Conservation (phyloP, 2,329 filamentous ascomycete species). For the Pyrenophora tritici-repentis region DNA sequence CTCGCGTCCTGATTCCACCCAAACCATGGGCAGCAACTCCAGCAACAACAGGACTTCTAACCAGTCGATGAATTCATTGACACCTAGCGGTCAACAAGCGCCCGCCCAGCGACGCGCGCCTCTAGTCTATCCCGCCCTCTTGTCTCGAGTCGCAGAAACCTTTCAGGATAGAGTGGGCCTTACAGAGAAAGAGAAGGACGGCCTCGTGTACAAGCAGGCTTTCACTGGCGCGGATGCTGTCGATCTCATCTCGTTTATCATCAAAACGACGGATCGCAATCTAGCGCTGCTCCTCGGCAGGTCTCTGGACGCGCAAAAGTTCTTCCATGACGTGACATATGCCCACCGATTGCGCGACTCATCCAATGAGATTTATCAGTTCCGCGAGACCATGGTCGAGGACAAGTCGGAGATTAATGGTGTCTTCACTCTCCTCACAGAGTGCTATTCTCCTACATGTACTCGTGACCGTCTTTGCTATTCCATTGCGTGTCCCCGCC, state of each 20-base stretch:
- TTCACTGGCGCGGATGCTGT: constrained; percentile 96
- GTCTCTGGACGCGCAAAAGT: constrained; percentile 95
- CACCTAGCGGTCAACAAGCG: constrained; percentile 54
- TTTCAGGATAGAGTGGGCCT: constrained; percentile 88
- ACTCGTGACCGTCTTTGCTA: constrained; percentile 95
- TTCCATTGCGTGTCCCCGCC: constrained; percentile 92
- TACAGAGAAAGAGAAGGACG: constrained; percentile 92
- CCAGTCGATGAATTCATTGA: constrained; percentile 48
- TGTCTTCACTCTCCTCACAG: constrained; percentile 92
- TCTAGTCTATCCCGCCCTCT: constrained; percentile 87
- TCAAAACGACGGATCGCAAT: constrained; percentile 95
- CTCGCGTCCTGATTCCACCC: constrained; percentile 44
- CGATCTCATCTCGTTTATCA: constrained; percentile 93
- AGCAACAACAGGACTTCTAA: constrained; percentile 46
- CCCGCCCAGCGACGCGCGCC: constrained; percentile 66
- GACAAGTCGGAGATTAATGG: constrained; percentile 86
- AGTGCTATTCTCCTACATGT: constrained; percentile 98
- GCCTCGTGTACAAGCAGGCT: constrained; percentile 93
- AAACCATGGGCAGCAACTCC: constrained; percentile 29
- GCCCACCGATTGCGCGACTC: constrained; percentile 94
- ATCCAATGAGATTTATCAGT: constrained; percentile 94
- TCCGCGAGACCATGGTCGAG: constrained; percentile 89
- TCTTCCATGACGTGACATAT: constrained; percentile 99
- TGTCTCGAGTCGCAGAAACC: constrained; percentile 91
- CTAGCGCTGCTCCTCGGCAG: constrained; percentile 87